Conservation (phyloP, 768 basidiomycete genomes). For the Saitozyma podzolica region DNA sequence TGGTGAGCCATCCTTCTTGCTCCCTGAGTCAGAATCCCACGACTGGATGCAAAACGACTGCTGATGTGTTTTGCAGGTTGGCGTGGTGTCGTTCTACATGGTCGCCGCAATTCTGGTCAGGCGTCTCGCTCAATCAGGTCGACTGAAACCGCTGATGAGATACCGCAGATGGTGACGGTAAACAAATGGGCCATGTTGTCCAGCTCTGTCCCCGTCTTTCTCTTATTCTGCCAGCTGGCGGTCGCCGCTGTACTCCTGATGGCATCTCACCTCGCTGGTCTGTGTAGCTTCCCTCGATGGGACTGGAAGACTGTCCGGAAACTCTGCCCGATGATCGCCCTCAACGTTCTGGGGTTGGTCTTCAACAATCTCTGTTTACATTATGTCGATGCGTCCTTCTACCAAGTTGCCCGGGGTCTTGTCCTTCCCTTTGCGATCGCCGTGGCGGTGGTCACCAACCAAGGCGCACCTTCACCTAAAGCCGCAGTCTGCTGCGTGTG, state of each 20-base stretch:
- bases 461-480: conserved; percentile 8
- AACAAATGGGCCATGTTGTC: conserved; percentile 20
- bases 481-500: conserved; percentile 10
- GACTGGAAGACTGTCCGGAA: conserved; percentile 2
- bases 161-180: conserved; percentile 20
- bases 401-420: conserved; percentile 47
- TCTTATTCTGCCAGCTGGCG: conserved; percentile 13
- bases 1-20: no score
- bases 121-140: conserved; percentile 14
- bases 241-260: conserved; percentile 14
- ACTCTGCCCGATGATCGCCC: conserved; percentile 57
- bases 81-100: conserved; percentile 77
- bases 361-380: conserved; percentile 77
- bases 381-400: conserved; percentile 76
- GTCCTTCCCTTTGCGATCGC: conserved; percentile 17
- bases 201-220: conserved; percentile 9
- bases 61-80: no score
- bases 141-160: background rate
- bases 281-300: conserved; percentile 8
- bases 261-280: background rate
- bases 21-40: no score
- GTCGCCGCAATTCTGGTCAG: conserved; percentile 69
- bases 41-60: no score
- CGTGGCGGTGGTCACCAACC: conserved; percentile 9
- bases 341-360: conserved; percentile 71